These are phyloP conservation scores for Lasiosphaeria miniovina DNA, from an alignment of 495 filamentous ascomycete genomes.

Conservation along the genomic window DNA sequence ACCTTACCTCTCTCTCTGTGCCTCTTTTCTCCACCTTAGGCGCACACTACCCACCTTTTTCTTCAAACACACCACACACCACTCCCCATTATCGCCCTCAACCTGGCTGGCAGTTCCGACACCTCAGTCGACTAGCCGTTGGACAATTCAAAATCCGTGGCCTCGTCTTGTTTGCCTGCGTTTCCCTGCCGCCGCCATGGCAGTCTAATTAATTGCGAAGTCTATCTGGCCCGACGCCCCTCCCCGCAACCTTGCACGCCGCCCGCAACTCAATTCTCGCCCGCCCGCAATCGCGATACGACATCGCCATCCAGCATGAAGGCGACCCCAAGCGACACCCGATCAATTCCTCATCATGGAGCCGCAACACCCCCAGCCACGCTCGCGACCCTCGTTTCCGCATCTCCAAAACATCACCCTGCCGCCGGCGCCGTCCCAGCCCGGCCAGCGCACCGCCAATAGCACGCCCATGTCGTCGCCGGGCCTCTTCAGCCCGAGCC, in stretches of 20 bases:
- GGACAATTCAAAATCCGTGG: no score
- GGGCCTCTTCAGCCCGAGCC: slow-evolving; percentile 59
- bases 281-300: slow-evolving; percentile 14
- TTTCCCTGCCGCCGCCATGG: slow-evolving; percentile 14
- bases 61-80: background rate
- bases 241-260: background rate
- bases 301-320: slow-evolving; percentile 31
- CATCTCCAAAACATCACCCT: slow-evolving; percentile 38
- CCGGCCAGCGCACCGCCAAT: slow-evolving; percentile 48
- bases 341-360: slow-evolving; percentile 31
- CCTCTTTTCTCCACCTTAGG: slow-evolving; percentile 10
- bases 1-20: slow-evolving; percentile 15
- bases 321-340: slow-evolving; percentile 22
- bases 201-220: slow-evolving; percentile 21
- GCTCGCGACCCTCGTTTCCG: slow-evolving; percentile 35
- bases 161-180: slow-evolving; percentile 1
- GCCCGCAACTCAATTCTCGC: background rate
- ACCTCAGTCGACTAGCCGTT: background rate
- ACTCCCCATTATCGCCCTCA: slow-evolving; percentile 3
- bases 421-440: slow-evolving; percentile 27
- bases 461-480: slow-evolving; percentile 69
- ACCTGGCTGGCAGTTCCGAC: background rate
- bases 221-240: slow-evolving; percentile 7
- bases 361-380: slow-evolving; percentile 29
- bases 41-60: slow-evolving; percentile 9